phyloP scores from a whole-genome alignment of 768 basidiomycete genomes.

The Xerocomellus chrysenteron region DNA sequence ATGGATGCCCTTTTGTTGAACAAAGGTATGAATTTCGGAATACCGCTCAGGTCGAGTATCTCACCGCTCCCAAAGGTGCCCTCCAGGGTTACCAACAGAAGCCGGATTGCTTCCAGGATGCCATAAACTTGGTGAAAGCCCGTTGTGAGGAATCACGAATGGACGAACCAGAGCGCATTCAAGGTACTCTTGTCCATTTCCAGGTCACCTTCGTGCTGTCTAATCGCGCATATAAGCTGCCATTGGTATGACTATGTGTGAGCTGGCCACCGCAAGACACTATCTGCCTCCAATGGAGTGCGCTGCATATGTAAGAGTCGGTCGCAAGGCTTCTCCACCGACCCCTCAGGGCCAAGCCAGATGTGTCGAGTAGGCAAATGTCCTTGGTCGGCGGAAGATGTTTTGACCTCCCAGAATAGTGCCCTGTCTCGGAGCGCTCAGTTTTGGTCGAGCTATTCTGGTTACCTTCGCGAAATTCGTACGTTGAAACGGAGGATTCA shows the following conservation, averaged over 20 bases:
- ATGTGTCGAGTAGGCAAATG: conserved; percentile 50
- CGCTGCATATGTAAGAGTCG: conserved; percentile 15
- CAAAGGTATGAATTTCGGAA: conserved; percentile 12
- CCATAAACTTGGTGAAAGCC: conserved; percentile 45
- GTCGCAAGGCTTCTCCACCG: neutral
- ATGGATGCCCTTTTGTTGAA: conserved; percentile 15
- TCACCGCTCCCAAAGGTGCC: conserved; percentile 33
- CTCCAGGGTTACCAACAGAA: conserved; percentile 44
- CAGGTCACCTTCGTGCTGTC: neutral
- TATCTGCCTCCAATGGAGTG: conserved; percentile 71
- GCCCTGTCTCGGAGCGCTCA: conserved; percentile 77
- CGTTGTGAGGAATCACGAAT: conserved; percentile 58
- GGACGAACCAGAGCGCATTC: conserved; percentile 59
- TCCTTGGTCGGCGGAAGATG: neutral
- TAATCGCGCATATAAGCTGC: conserved; percentile 51
- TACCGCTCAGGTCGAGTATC: conserved; percentile 1
- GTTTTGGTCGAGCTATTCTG: conserved; percentile 85
- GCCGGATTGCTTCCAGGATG: conserved; percentile 64
- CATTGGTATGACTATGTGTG: conserved; percentile 76
- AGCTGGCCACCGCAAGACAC: conserved; percentile 71
- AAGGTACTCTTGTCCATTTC: conserved; percentile 39
- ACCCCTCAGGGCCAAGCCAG: conserved; percentile 35
- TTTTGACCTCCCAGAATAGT: conserved; percentile 34
- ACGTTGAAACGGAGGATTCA: conserved; percentile 34
- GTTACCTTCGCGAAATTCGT: conserved; percentile 79